Evolutionary conservation across 371 early-diverging fungal species (phyloP), one percentile per base, ranked within the genome.

Genomic region (Rhizopus delemar): DNA sequence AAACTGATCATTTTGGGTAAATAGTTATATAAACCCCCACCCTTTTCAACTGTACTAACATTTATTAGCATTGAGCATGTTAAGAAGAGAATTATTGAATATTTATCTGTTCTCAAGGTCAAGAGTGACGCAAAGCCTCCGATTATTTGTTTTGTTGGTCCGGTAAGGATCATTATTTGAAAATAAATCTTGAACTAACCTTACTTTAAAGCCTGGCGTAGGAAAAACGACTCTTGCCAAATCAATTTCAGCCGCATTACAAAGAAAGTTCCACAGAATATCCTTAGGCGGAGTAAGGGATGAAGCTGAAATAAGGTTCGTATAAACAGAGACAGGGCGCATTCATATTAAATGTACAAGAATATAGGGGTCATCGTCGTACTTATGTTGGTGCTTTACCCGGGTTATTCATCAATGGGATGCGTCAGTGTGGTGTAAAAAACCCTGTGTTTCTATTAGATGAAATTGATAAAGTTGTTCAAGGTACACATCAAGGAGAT

Each of bases 351-450:
- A 3, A 31, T n/a, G 7, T 15, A 55, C 7, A 29, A 28, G 6
- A 41, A 3, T 35, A 31, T 53, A 73, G 74, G 34, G 95, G 95
- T 0, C 95, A 95, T 72, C 83, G 94, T 12, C 79, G 94, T 22
- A 95, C 95, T 3, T 95, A 95, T 71, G 85, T 95, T 33, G 95
- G 93, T 13, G 89, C 93, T 16, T 69, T 93, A 71, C 95, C 95
- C 4, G 95, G 95, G 15, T 57, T 89, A 12, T 83, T 95, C 31
- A 82, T 92, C 9, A 90, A 91, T 53, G 92, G 86, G 5, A 62
- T 93, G 68, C 71, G 85, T n/a, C 77, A 85, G 57, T 84, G 85
- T 53, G 89, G 88, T 9, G 88, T 87, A 11, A 87, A 83, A 53
- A 90, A 93, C 65, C 95, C 94, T 0, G 90, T 93, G 3, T 77